Percentiles rank a stretch among this genome's conserved stretches.
Conservation (phyloP, 805 yeast species). For the Kuraishia floccosa region DNA sequence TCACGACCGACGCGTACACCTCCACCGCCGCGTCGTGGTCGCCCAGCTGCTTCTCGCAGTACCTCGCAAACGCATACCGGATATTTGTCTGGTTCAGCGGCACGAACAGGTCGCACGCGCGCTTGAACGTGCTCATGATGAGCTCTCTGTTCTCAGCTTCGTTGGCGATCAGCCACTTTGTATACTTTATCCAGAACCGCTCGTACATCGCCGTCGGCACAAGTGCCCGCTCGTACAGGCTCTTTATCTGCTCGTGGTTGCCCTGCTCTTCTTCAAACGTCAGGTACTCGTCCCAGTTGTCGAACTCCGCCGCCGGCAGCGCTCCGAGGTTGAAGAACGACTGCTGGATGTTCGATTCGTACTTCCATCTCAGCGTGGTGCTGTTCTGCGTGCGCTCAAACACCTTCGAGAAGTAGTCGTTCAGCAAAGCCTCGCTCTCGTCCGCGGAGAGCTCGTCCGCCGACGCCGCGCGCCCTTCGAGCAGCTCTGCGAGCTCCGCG, state of each 20-base stretch:
- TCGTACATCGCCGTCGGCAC: conserved; percentile 53
- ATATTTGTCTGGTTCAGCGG: conserved; percentile 13
- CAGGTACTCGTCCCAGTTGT: conserved; percentile 55
- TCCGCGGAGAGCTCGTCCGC: conserved; percentile 18
- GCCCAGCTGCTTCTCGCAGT: conserved; percentile 8
- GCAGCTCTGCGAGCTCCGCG: conserved; percentile 16
- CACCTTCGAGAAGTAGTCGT: conserved; percentile 28
- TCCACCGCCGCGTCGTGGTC: conserved; percentile 9
- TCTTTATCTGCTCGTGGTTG: conserved; percentile 19
- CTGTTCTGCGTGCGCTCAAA: conserved; percentile 35
- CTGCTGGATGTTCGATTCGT: conserved; percentile 52
- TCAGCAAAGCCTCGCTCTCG: conserved; percentile 29
- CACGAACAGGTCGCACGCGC: conserved; percentile 33
- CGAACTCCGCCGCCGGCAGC: conserved; percentile 28
- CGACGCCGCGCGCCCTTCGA: conserved; percentile 8
- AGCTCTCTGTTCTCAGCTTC: conserved; percentile 20
- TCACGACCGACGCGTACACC: conserved; percentile 10
- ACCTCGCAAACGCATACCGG: conserved; percentile 18
- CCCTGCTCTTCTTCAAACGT: conserved; percentile 26
- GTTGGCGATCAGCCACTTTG: conserved; percentile 34
- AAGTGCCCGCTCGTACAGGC: conserved; percentile 63
- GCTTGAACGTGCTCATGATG: conserved; percentile 28
- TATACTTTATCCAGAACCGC: conserved; percentile 59
- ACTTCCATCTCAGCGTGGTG: conserved; percentile 58
- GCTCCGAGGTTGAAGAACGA: conserved; percentile 43